Conservation (phyloP, 2,329 filamentous ascomycete species). For the Neocucurbitaria cava region DNA sequence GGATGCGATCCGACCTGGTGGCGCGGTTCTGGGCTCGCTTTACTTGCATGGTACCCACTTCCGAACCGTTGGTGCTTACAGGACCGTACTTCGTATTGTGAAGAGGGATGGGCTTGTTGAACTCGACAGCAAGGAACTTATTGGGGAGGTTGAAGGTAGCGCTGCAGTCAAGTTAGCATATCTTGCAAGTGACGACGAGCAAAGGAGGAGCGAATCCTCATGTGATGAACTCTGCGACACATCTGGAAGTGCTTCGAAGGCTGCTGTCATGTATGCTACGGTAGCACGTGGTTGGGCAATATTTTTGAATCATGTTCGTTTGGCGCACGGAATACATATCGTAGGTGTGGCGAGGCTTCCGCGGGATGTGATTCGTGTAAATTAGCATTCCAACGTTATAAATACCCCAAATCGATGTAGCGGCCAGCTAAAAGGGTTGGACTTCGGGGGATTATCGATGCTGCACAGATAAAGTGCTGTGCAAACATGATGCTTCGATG, state of each 20-base stretch:
- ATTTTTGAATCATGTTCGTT: background rate
- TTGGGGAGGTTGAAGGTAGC: too few relatives aligned
- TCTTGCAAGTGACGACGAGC: background rate
- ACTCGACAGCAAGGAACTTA: too few relatives aligned
- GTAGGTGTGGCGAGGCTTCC: slow-evolving; percentile 27
- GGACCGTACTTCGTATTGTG: slow-evolving; percentile 1
- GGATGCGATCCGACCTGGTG: slow-evolving; percentile 10
- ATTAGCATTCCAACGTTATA: background rate
- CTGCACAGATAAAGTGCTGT: background rate
- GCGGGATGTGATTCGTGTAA: slow-evolving; percentile 16
- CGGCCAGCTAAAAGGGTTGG: background rate
- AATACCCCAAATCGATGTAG: background rate
- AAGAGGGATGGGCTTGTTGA: background rate
- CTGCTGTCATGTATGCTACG: background rate
- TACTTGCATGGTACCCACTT: slow-evolving; percentile 1
- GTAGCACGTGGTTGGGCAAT: slow-evolving; percentile 1
- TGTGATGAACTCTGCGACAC: background rate
- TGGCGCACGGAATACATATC: background rate
- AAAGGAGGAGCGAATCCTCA: too few relatives aligned
- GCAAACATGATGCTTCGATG: background rate
- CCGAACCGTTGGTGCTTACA: slow-evolving; percentile 8
- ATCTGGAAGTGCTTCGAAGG: background rate
- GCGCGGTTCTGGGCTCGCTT: slow-evolving; percentile 4
- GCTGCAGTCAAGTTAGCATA: background rate
- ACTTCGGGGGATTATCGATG: background rate